A percentile compares a stretch with the other conserved stretches of the same genome.
These are phyloP conservation scores for Ogataea siamensis DNA, from an alignment of 805 yeast genomes.

Conservation along the genomic window DNA sequence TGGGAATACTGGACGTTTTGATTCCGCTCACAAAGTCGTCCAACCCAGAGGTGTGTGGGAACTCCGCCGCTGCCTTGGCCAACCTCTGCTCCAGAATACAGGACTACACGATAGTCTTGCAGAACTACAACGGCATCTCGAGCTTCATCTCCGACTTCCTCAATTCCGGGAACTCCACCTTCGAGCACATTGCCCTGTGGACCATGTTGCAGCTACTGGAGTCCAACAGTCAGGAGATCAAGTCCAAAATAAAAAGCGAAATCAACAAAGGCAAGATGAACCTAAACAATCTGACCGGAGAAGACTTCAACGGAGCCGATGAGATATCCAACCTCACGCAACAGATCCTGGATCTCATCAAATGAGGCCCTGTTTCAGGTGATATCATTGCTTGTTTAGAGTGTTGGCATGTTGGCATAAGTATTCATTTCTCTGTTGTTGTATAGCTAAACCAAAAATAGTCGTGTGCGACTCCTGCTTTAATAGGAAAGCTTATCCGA, in stretches of 20 bases:
- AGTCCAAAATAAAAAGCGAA: constrained; percentile 34
- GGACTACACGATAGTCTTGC: constrained; percentile 75
- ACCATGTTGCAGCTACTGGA: constrained; percentile 90
- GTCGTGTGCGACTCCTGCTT: constrained; percentile 13
- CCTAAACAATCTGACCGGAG: constrained; percentile 35
- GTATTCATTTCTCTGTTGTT: constrained; percentile 11
- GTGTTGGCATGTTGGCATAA: constrained; percentile 13
- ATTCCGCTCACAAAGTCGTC: constrained; percentile 86
- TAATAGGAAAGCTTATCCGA: constrained; percentile 12
- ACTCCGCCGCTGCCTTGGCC: constrained; percentile 97
- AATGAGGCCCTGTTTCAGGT: constrained; percentile 13
- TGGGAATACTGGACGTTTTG: constrained; percentile 82
- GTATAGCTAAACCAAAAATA: constrained; percentile 4
- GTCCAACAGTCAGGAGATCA: constrained; percentile 68
- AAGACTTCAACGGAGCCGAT: constrained; percentile 34
- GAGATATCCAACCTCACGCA: constrained; percentile 38
- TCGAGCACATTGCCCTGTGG: constrained; percentile 98
- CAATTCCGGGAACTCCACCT: constrained; percentile 82
- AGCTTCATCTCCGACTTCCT: constrained; percentile 82
- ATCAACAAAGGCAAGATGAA: constrained; percentile 34
- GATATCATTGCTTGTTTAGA: constrained; percentile 5
- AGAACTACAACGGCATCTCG: constrained; percentile 86
- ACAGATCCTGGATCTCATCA: constrained; percentile 37
- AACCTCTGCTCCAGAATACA: constrained; percentile 88
- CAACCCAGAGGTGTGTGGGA: constrained; percentile 95